phyloP scores from a whole-genome alignment of 2,329 filamentous ascomycete genomes.

The Pseudogymnoascus verrucosus region DNA sequence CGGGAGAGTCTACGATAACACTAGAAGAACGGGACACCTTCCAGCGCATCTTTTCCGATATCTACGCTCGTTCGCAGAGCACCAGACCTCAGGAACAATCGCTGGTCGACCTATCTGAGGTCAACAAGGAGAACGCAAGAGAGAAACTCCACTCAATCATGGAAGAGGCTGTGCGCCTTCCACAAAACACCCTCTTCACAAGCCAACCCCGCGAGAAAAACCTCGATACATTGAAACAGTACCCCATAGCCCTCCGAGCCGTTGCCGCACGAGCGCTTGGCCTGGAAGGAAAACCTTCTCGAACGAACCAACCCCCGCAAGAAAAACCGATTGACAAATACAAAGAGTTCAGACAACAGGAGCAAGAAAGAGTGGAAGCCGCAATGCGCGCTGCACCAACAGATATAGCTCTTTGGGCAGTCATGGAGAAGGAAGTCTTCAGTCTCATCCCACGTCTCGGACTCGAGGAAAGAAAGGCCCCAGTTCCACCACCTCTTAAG shows the following conservation, averaged over 20 bases:
- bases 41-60: conserved; percentile 50
- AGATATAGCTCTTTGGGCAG: conserved; percentile 58
- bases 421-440: conserved; percentile 62
- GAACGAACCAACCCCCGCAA: conserved; percentile 8
- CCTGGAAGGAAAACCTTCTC: conserved; percentile 13
- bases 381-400: conserved; percentile 47
- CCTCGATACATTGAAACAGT: conserved; percentile 19
- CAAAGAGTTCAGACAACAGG: conserved; percentile 29
- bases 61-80: conserved; percentile 35
- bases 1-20: conserved; percentile 45
- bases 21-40: conserved; percentile 42
- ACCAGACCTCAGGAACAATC: conserved; percentile 10
- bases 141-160: conserved; percentile 11
- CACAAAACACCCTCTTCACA: conserved; percentile 2
- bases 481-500: conserved; percentile 1
- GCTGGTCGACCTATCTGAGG: not conserved
- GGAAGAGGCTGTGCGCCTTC: not conserved
- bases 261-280: conserved; percentile 26
- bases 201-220: not conserved
- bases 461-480: conserved; percentile 31
- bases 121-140: conserved; percentile 13
- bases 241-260: conserved; percentile 24
- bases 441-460: conserved; percentile 48
- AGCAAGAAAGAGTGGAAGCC: conserved; percentile 44
- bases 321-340: not conserved